Evolutionary conservation across 2,329 filamentous ascomycete species (phyloP).

Genomic region (Exophiala viscosa): DNA sequence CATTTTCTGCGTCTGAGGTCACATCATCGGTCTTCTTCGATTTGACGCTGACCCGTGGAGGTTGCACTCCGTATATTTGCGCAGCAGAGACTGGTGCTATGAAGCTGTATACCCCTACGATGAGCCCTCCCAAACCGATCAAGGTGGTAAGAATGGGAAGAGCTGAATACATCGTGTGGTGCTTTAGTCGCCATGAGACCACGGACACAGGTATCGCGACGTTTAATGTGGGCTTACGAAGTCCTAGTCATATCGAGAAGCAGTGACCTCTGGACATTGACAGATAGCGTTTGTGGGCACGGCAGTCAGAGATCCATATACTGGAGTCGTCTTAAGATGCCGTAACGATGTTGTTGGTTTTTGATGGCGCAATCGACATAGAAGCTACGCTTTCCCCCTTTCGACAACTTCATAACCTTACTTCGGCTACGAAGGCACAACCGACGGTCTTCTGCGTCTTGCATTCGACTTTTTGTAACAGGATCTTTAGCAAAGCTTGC

Average conservation of each 20-base stretch:
- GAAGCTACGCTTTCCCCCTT: not conserved
- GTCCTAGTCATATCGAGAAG: not conserved
- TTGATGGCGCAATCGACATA: not conserved
- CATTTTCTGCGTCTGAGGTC: not conserved
- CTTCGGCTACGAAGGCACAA: too few species aligned
- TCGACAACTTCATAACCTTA: too few species aligned
- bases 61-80: constrained; percentile 14
- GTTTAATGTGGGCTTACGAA: not conserved
- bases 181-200: not conserved
- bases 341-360: not conserved
- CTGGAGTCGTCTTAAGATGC: not conserved
- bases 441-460: too few species aligned
- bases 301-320: too few species aligned
- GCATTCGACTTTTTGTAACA: too few species aligned
- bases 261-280: too few species aligned
- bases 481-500: too few species aligned
- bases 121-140: constrained; percentile 17
- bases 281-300: too few species aligned
- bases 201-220: not conserved
- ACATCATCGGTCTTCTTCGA: not conserved
- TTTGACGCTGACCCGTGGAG: not conserved
- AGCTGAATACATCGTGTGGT: not conserved
- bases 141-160: constrained; percentile 13
- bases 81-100: constrained; percentile 14
- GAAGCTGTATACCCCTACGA: constrained; percentile 22